These are phyloP conservation scores for Pseudomassariella vexata DNA, from an alignment of 2,329 filamentous ascomycete genomes.

Conservation along the genomic window DNA sequence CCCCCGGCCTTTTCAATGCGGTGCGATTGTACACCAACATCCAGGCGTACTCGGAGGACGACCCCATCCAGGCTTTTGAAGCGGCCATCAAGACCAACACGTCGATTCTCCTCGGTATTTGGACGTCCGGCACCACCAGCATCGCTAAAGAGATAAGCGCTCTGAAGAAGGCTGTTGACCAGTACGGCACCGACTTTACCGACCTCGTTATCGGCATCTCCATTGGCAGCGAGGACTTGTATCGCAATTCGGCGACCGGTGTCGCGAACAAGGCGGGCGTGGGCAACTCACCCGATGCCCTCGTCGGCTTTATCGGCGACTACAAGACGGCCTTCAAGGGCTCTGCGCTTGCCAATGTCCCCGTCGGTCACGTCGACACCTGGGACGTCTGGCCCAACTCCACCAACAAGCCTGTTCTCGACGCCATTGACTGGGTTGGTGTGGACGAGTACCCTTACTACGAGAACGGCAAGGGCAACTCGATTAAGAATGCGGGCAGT, in stretches of 20 bases:
- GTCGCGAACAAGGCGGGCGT: slow-evolving; percentile 55
- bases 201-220: slow-evolving; percentile 59
- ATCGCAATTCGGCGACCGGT: slow-evolving; percentile 56
- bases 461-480: slow-evolving; percentile 49
- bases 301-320: slow-evolving; percentile 62
- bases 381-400: slow-evolving; percentile 58
- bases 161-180: slow-evolving; percentile 48
- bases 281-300: slow-evolving; percentile 51
- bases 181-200: slow-evolving; percentile 44
- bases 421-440: slow-evolving; percentile 59
- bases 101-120: slow-evolving; percentile 59
- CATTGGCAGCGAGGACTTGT: slow-evolving; percentile 63
- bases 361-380: slow-evolving; percentile 63
- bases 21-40: slow-evolving; percentile 65
- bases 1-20: slow-evolving; percentile 50
- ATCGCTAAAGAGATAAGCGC: slow-evolving; percentile 57
- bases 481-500: slow-evolving; percentile 46
- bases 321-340: slow-evolving; percentile 52
- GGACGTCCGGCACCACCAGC: slow-evolving; percentile 49
- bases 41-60: slow-evolving; percentile 58
- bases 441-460: slow-evolving; percentile 64
- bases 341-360: slow-evolving; percentile 36
- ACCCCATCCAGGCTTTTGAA: slow-evolving; percentile 77
- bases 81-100: slow-evolving; percentile 58
- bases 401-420: slow-evolving; percentile 54